These are phyloP conservation scores for Avena atlantica DNA, from an alignment of 176 grass and related monocot species.

Conservation along the genomic window DNA sequence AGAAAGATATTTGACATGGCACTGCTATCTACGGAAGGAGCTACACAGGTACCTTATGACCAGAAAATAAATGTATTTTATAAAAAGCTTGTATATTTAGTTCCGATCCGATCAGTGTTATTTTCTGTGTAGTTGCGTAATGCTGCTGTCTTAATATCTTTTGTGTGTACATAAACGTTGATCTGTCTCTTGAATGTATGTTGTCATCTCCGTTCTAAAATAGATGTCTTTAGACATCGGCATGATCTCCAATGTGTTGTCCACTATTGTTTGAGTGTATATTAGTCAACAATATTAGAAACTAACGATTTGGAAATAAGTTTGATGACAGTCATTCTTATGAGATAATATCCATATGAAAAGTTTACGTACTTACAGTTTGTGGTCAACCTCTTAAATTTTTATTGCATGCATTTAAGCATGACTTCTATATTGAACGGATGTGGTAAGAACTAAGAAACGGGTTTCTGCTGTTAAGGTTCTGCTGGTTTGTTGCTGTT, in stretches of 20 bases:
- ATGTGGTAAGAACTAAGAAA: conserved; percentile 21
- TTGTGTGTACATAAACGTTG: neutral
- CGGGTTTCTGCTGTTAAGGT: conserved; percentile 16
- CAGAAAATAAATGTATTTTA: conserved; percentile 37
- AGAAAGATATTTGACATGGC: conserved; percentile 99
- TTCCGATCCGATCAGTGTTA: conserved; percentile 26
- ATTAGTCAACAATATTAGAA: neutral
- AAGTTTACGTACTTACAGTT: neutral
- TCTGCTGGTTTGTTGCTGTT: conserved; percentile 34
- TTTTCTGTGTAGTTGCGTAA: conserved; percentile 23
- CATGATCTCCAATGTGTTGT: neutral
- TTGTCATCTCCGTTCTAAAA: conserved; percentile 4
- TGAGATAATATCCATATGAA: conserved; percentile 2
- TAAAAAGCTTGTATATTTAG: conserved; percentile 4
- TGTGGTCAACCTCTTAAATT: neutral
- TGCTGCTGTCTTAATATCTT: conserved; percentile 26
- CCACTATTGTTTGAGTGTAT: conserved; percentile 7
- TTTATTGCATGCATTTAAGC: neutral
- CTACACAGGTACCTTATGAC: conserved; percentile 64
- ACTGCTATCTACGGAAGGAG: conserved; percentile 73
- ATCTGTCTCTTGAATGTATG: conserved; percentile 2
- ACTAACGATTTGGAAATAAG: conserved; percentile 1
- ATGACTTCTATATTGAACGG: neutral
- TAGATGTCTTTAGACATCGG: conserved; percentile 15
- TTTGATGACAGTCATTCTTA: neutral